Conservation (phyloP, 2,329 filamentous ascomycete species). For the Hypoxylon sp. region DNA sequence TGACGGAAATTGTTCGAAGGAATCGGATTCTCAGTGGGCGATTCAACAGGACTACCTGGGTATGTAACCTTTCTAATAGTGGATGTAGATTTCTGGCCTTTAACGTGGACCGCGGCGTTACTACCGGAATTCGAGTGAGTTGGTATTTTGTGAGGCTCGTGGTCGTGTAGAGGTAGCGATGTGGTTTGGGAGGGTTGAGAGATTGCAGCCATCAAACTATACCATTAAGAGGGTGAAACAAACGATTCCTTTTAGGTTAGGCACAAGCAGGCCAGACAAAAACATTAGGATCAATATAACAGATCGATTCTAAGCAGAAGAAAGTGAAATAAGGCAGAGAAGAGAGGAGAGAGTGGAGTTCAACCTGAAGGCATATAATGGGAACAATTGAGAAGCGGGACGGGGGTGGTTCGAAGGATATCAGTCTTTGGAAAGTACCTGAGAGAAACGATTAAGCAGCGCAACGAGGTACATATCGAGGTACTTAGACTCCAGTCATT, state of each 20-base stretch:
- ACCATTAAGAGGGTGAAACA: constrained; percentile 37
- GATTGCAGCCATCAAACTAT: constrained; percentile 47
- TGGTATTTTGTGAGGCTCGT: constrained; percentile 43
- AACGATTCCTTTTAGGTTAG: constrained; percentile 34
- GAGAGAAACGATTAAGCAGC: constrained; percentile 15
- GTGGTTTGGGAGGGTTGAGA: constrained; percentile 41
- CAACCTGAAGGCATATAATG: constrained; percentile 44
- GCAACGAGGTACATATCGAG: not conserved
- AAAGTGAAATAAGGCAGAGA: constrained; percentile 34
- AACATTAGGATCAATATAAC: constrained; percentile 42
- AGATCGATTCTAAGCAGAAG: constrained; percentile 31
- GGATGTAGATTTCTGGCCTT: constrained; percentile 32
- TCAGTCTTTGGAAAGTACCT: constrained; percentile 22
- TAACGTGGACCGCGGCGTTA: constrained; percentile 28
- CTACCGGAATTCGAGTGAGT: constrained; percentile 44
- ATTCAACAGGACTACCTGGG: constrained; percentile 34
- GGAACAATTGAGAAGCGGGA: constrained; percentile 45
- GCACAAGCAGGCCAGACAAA: constrained; percentile 33
- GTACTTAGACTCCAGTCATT: constrained; percentile 36
- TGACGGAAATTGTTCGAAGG: constrained; percentile 39
- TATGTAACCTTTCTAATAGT: constrained; percentile 40
- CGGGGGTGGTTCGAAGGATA: constrained; percentile 44
- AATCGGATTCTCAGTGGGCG: constrained; percentile 39
- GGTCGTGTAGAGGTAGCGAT: constrained; percentile 45
- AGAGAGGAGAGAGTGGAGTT: constrained; percentile 38